These are phyloP conservation scores for Babesia bigemina DNA, from an alignment of 169 alveolate species.

Conservation along the genomic window DNA sequence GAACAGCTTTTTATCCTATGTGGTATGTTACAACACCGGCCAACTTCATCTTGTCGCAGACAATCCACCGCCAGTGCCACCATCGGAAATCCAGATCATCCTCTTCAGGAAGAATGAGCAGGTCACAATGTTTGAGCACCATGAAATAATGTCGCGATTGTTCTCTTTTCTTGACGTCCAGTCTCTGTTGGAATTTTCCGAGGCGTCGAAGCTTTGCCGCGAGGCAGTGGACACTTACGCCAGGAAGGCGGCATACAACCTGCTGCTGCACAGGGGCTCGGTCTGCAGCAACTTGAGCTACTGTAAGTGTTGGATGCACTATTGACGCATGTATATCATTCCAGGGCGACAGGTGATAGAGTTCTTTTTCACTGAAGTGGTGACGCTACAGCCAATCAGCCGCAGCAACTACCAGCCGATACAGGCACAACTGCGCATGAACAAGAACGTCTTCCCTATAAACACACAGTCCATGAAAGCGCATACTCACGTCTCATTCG, in stretches of 20 bases:
- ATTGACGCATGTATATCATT: no score
- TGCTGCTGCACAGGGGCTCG: conserved; percentile 66
- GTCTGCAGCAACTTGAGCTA: conserved; percentile 70
- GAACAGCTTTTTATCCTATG: conserved; percentile 7
- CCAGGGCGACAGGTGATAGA: conserved; percentile 66
- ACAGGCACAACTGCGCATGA: conserved; percentile 57
- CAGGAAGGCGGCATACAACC: conserved; percentile 65
- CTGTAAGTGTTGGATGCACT: conserved; percentile 46
- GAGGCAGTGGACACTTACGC: conserved; percentile 69
- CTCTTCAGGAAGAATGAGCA: conserved; percentile 22
- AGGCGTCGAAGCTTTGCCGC: conserved; percentile 61
- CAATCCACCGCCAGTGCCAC: conserved; percentile 37
- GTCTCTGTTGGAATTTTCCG: conserved; percentile 64
- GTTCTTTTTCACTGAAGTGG: conserved; percentile 66
- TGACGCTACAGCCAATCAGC: conserved; percentile 69
- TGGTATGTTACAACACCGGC: background rate
- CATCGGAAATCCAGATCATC: conserved; percentile 22
- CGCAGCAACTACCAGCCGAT: conserved; percentile 60
- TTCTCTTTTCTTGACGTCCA: conserved; percentile 65
- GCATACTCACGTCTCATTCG: conserved; percentile 67
- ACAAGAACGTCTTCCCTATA: conserved; percentile 71
- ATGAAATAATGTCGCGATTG: conserved; percentile 44
- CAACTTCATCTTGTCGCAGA: background rate
- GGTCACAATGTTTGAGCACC: conserved; percentile 33
- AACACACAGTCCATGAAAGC: conserved; percentile 67